Conservation (phyloP, 2,329 filamentous ascomycete genomes). For the Trichoderma endophyticum region DNA sequence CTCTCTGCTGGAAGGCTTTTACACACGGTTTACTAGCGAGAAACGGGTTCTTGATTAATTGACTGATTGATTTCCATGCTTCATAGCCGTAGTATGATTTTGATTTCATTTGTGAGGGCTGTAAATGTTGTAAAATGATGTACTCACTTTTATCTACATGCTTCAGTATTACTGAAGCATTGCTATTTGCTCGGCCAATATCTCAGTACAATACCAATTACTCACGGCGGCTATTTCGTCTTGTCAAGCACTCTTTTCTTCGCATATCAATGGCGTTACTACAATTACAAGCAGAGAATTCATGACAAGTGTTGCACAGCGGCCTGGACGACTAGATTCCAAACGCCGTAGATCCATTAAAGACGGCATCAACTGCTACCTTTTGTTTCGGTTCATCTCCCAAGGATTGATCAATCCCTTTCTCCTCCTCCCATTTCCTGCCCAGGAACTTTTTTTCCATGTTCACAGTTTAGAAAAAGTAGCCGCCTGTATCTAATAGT, state of each 20-base stretch:
- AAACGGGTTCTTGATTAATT: not conserved
- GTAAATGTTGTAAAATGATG: not conserved
- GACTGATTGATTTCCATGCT: not conserved
- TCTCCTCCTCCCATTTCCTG: not conserved
- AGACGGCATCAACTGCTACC: not conserved
- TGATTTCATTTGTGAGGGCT: not conserved
- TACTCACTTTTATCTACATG: not conserved
- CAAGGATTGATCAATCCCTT: not conserved
- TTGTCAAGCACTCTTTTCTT: not conserved
- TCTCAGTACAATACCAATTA: not conserved
- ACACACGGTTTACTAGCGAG: not conserved
- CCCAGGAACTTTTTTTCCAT: not conserved
- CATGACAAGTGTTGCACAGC: not conserved
- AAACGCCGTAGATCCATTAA: conserved; percentile 10
- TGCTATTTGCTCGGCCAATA: not conserved
- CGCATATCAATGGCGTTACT: not conserved
- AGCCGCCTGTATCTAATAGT: not conserved
- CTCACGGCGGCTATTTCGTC: not conserved
- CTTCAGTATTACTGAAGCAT: not conserved
- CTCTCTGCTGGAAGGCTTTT: conserved; percentile 1
- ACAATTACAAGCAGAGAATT: conserved; percentile 1
- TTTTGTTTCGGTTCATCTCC: not conserved
- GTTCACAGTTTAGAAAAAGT: not conserved
- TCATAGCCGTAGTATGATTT: not conserved
- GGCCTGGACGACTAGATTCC: not conserved